These are phyloP conservation scores for Colletotrichum costaricense DNA, from an alignment of 2,329 filamentous ascomycete genomes.

Conservation along the genomic window DNA sequence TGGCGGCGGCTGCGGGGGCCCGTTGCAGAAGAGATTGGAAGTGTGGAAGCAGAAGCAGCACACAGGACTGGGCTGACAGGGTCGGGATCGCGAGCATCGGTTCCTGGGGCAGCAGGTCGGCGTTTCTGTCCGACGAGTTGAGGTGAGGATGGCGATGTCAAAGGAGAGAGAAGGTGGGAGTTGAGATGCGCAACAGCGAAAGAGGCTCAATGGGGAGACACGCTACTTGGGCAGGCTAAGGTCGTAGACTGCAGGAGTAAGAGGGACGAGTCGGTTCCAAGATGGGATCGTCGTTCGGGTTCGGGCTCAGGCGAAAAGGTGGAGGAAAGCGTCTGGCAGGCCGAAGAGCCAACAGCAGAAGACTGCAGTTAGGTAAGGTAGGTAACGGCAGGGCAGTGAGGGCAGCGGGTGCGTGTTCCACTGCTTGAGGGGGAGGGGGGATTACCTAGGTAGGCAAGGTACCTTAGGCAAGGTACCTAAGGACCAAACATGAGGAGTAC, in stretches of 20 bases:
- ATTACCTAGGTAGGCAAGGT: neutral
- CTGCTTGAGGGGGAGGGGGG: conserved; percentile 1
- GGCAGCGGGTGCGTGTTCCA: neutral
- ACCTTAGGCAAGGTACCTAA: too few relatives aligned
- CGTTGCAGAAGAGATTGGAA: conserved; percentile 34
- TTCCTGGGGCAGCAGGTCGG: conserved; percentile 1
- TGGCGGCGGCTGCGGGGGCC: conserved; percentile 33
- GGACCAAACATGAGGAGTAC: neutral
- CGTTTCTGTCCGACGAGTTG: neutral
- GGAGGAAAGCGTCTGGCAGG: conserved; percentile 20
- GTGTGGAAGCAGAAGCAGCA: conserved; percentile 24
- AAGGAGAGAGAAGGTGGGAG: neutral
- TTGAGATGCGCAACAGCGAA: conserved; percentile 13
- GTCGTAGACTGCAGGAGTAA: conserved; percentile 20
- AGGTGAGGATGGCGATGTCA: neutral
- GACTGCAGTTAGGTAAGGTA: too few relatives aligned
- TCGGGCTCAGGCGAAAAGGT: conserved; percentile 32
- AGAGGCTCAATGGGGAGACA: conserved; percentile 16
- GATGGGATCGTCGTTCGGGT: conserved; percentile 31
- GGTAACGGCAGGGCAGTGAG: neutral
- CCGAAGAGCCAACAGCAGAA: neutral
- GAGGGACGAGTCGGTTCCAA: conserved; percentile 30
- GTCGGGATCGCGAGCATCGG: conserved; percentile 22
- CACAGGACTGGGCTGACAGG: conserved; percentile 11
- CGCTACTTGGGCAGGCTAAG: conserved; percentile 16